Evolutionary conservation across 345 rosid species (phyloP).

Genomic region (Aquilaria yunnanensis): DNA sequence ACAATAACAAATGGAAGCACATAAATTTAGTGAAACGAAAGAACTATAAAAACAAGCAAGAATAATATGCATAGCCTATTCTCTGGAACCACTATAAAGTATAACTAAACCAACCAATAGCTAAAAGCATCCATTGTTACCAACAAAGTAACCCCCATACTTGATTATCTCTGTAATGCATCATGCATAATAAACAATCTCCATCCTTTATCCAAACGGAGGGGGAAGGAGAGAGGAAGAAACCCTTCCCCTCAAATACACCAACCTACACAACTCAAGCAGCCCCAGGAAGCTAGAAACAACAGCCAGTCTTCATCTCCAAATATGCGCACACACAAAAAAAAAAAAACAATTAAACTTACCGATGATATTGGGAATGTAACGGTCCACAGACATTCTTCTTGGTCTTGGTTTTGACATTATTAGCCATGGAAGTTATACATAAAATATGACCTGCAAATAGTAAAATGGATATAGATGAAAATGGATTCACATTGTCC

Average conservation of each 20-base stretch:
- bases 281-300: background rate
- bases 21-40: slow-evolving; percentile 11
- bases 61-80: background rate
- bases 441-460: slow-evolving; percentile 6
- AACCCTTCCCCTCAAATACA: background rate
- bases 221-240: background rate
- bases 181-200: background rate
- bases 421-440: slow-evolving; percentile 48
- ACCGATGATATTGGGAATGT: slow-evolving; percentile 88
- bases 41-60: background rate
- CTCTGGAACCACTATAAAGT: background rate
- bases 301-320: background rate
- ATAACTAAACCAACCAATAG: too few species aligned
- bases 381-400: slow-evolving; percentile 64
- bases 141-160: too few species aligned
- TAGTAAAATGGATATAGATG: background rate
- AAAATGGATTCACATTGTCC: background rate
- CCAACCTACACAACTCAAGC: background rate
- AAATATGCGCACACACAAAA: background rate
- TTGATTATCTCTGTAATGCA: too few species aligned
- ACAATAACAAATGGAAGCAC: slow-evolving; percentile 12
- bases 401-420: slow-evolving; percentile 41
- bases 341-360: slow-evolving; percentile 21
- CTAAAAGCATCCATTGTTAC: too few species aligned
- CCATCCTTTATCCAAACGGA: too few species aligned